phyloP scores from a whole-genome alignment of 176 grass and related monocot species.

The Raddia guianensis region DNA sequence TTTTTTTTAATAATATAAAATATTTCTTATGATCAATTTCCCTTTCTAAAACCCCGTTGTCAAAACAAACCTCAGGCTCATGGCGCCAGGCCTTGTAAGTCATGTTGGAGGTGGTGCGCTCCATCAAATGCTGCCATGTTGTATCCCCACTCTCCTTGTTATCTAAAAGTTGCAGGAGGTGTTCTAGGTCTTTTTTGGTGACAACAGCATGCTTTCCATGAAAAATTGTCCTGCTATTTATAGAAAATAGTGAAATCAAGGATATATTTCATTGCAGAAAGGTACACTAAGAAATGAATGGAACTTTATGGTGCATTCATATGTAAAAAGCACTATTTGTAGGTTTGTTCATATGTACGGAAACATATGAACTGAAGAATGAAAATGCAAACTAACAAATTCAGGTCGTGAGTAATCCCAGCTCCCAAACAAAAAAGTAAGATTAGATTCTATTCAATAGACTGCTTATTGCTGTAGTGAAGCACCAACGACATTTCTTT shows the following conservation, averaged over 20 bases:
- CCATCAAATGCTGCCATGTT: conserved; percentile 89
- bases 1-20: not conserved
- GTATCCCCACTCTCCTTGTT: conserved; percentile 68
- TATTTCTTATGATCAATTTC: not conserved
- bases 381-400: conserved; percentile 1
- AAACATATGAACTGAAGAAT: conserved; percentile 17
- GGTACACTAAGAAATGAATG: not conserved
- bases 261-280: conserved; percentile 16
- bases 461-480: not conserved
- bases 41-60: not conserved
- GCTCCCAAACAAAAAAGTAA: not conserved
- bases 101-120: conserved; percentile 90
- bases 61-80: conserved; percentile 79
- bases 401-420: not conserved
- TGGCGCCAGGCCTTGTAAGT: conserved; percentile 90
- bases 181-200: conserved; percentile 78
- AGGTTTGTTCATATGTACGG: not conserved
- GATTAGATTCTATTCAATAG: not conserved
- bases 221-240: conserved; percentile 45
- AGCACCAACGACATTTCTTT: not conserved
- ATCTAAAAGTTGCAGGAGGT: conserved; percentile 83
- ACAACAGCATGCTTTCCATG: conserved; percentile 60
- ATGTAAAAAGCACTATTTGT: not conserved
- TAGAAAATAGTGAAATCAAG: conserved; percentile 11
- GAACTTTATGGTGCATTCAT: not conserved